Base-by-base conservation (phyloP, 257 asterid genomes). In the Capsicum chinense region DNA sequence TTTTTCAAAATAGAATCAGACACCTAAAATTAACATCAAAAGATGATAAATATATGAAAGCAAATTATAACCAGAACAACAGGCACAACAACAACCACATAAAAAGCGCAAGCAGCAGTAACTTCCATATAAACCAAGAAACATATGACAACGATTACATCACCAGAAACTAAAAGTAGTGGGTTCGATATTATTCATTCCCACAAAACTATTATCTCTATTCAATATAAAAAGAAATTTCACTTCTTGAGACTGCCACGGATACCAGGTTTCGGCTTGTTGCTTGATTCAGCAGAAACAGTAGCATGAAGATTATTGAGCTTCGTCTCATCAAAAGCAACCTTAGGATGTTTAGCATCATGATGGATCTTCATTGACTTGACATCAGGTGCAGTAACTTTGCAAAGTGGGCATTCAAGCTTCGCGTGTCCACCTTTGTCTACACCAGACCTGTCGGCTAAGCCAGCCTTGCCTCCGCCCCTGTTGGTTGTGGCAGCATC, bases 361-460 rank as follows among this genome's bases (percentile, higher is more conserved):
- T 95, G 98, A 84, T 95, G 98, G 89, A 92, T 93, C 95, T 95
- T 92, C 98, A 93, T 95, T 5, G 98, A 87, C 87, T 92, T 93
- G n/a, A 95, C 1, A 87, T 93, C 97, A 10, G 98, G 98, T 15
- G 95, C 98, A 0, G 98, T 93, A 66, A 84, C 86, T 90, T 92
- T 93, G 91, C 98, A 95, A 60, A 60, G 98, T 1, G 98, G 98
- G 62, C 98, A 95, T 91, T 93, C 98, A 15, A 89, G 87, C 87
- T 92, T 95, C 12, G 98, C 98, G 87, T 95, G 98, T 42, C 98
- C 98, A 73, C 98, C 98, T 64, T 95, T 95, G 1, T 86, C 97
- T 3, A 17, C 26, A 6, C 95, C 98, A 42, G 90, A 56, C 83
- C 98, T 92, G 62, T 94, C 98, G 35, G 92, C 90, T 17, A 84